Evolutionary conservation across 371 early-diverging fungal species (phyloP), one percentile per base, ranked within the genome.

Genomic region (Choanephora cucurbitarum): DNA sequence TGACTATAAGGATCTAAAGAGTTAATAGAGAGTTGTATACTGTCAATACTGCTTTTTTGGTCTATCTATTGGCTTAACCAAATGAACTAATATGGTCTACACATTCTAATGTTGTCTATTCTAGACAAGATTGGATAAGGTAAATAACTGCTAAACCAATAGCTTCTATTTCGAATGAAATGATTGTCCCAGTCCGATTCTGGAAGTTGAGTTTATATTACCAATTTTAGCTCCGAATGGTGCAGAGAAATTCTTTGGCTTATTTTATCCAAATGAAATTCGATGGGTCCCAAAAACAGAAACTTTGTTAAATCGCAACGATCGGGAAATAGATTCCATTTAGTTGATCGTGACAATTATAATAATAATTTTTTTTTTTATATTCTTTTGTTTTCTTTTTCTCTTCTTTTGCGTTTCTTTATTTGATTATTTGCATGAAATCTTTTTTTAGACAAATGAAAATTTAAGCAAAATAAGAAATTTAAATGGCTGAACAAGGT

Each of bases 401-500:
- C 44, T 42, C 31, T 57, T 57, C 49, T 56, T 18, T 55, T 45
- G n/a, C 44, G 34, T 55, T 55, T 18, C 40, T 48, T 55, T 55
- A 39, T 55, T 55, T 55, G 47, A 40, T 41, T 55, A 18, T 43
- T 43, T 43, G 52, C 52, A 32, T 43, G 42, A 43, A 52, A 31
- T 42, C 37, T 37, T 44, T 46, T 46, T 55, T 46, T 23, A 39
- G 22, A 21, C n/a, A 19, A 34, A 49, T 31, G 28, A n/a, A 24
- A 28, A 31, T 23, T 22, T 13, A 22, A n/a, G 32, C 21, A 23
- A 14, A 1, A 44, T 41, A 13, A n/a, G n/a, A n/a, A n/a, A n/a
- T n/a, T n/a, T n/a, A n/a, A n/a, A 56, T 56, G 57, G 49, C 57
- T 32, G 48, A 49, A 48, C 41, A 22, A 54, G 54, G 54, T 54